Evolutionary conservation across 768 basidiomycete species (phyloP), one percentile per base, ranked within the genome.

Genomic region (Filobasidium floriforme): DNA sequence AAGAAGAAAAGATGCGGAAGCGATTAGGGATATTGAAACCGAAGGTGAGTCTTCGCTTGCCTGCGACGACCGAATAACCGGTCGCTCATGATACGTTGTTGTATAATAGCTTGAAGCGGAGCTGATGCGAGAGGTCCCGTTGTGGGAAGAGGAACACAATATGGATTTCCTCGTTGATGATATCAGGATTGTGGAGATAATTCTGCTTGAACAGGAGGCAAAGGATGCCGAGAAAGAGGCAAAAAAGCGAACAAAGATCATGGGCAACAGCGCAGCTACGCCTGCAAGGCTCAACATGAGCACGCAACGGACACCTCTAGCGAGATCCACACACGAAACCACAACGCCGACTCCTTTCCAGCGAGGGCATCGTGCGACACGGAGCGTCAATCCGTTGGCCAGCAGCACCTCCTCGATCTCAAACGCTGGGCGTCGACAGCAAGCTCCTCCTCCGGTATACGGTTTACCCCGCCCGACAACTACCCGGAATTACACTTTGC

Each of bases 1-100:
- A 90, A 66, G 94, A 99, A 79, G 94, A 97, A 81, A 96, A 96
- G 83, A 91, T 94, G 88, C 84, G 94, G 62, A 98, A 97, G 77
- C 83, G 93, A 32, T 92, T 99, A 15, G 83, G 83, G 65, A 89
- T 90, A 76, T 88, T 94, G 80, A 97, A 96, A 74, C 94, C 94
- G 29, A 84, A 89, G 75, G 94, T 96, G 75, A 69, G 87, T 80
- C 26, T n/a, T 26, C 32, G 12, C 26, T 15, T 14, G 22, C 43
- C 41, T 22, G 14, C 2, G 46, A 3, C 15, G 46, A 22, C 2
- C 37, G 49, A n/a, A n/a, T n/a, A n/a, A n/a, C n/a, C n/a, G n/a
- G n/a, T n/a, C n/a, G n/a, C n/a, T n/a, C n/a, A n/a, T n/a, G n/a
- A n/a, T n/a, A n/a, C 19, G 43, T 10, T 44, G 43, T 52, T 14